Percentiles rank a stretch among this genome's conserved stretches.
These are phyloP conservation scores for Pseudogymnoascus sp. DNA, from an alignment of 2,329 filamentous ascomycete species.

Conservation along the genomic window DNA sequence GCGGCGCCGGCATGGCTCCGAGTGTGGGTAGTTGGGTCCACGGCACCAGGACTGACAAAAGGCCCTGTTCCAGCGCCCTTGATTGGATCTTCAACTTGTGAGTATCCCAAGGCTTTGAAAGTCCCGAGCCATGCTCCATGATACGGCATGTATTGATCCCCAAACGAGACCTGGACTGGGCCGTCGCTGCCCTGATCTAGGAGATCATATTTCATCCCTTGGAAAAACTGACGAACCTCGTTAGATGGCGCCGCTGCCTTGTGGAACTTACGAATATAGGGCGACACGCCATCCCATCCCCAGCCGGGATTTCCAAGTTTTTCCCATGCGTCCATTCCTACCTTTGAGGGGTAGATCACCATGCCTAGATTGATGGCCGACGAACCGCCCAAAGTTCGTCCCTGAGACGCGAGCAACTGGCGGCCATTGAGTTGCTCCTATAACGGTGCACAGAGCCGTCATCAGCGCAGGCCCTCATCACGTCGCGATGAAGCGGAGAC, in stretches of 20 bases:
- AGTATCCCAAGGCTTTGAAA: conserved; percentile 10
- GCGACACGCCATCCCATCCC: conserved; percentile 30
- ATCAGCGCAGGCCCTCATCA: conserved; percentile 19
- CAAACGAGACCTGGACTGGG: conserved; percentile 13
- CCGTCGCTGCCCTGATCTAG: conserved; percentile 11
- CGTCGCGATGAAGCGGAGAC: conserved; percentile 16
- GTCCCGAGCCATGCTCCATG: conserved; percentile 13
- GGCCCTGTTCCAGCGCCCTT: conserved; percentile 21
- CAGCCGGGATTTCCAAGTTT: conserved; percentile 34
- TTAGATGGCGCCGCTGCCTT: conserved; percentile 12
- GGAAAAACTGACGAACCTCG: not conserved
- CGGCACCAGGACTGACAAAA: conserved; percentile 19
- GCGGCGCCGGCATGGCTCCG: conserved; percentile 18
- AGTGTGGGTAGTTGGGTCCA: conserved; percentile 17
- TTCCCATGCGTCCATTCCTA: conserved; percentile 32
- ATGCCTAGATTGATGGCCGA: conserved; percentile 30
- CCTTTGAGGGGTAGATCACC: conserved; percentile 16
- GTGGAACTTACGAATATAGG: conserved; percentile 33
- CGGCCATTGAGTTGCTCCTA: conserved; percentile 13
- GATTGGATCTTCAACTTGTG: conserved; percentile 11
- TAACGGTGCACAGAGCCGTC: not conserved
- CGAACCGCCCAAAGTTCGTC: conserved; percentile 29
- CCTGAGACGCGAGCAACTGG: conserved; percentile 11
- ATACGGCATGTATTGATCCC: conserved; percentile 11
- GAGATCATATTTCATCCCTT: conserved; percentile 4